Base-by-base conservation (phyloP, 495 filamentous ascomycete genomes). In the Penicillium silybi region DNA sequence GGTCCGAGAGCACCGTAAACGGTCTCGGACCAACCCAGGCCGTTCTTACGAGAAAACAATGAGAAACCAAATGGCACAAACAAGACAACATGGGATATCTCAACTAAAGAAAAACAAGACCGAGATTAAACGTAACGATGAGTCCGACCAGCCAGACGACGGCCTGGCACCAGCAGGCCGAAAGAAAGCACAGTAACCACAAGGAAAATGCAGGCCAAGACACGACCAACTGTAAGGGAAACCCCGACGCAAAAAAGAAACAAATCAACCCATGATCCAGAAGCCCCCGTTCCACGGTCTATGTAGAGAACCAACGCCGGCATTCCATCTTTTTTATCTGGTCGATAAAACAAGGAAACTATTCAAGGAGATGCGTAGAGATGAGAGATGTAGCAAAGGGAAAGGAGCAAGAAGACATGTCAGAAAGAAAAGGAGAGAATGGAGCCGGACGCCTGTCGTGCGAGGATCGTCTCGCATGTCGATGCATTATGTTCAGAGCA, bases 51-150 rank as follows among this genome's bases (percentile, higher is more conserved):
- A n/a, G n/a, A n/a, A n/a, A n/a, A n/a, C n/a, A n/a, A n/a, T n/a
- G n/a, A n/a, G n/a, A n/a, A n/a, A n/a, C n/a, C n/a, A n/a, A n/a
- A n/a, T n/a, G n/a, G n/a, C n/a, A n/a, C n/a, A 43, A 46, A 55
- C 47, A 45, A 47, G 49, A 61, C 57, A 58, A 45, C 50, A 59
- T 62, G 59, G 63, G 65, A 70, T 70, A 56, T 56, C 45, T 50
- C 48, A 49, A 61, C 53, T 46, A 6, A 19, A n/a, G n/a, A 43
- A 46, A 50, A 50, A 32, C 39, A 50, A 53, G 20, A 46, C 42
- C 26, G 38, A 46, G 49, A 45, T 16, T 46, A 34, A 46, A n/a
- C 18, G 37, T 16, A 41, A 42, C 3, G 23, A 26, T 6, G 25
- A 15, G 38, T 13, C 43, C 44, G 34, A 47, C 50, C 50, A 41